A percentile compares a stretch with the other conserved stretches of the same genome.
These are phyloP conservation scores for Suillus placidus DNA, from an alignment of 768 basidiomycete species.

Conservation along the genomic window DNA sequence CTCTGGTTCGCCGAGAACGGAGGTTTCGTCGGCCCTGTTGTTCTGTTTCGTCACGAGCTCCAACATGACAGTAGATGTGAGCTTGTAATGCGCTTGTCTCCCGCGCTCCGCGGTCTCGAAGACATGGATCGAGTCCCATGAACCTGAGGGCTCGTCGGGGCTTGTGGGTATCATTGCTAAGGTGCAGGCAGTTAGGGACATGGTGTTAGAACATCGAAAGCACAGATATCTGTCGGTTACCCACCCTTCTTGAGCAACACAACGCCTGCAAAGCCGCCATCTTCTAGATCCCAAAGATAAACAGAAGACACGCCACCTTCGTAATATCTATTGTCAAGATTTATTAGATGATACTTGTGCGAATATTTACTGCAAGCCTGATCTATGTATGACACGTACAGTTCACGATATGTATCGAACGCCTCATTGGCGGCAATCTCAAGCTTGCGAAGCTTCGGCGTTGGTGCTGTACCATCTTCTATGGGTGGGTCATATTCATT, in stretches of 20 bases:
- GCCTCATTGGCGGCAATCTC: constrained; percentile 95
- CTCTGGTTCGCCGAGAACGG: constrained; percentile 25
- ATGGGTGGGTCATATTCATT: constrained; percentile 93
- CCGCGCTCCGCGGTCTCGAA: constrained; percentile 94
- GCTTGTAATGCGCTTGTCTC: constrained; percentile 92
- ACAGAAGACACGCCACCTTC: constrained; percentile 98
- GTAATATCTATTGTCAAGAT: constrained; percentile 69
- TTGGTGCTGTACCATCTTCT: constrained; percentile 87
- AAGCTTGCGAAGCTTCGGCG: constrained; percentile 81
- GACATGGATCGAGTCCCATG: constrained; percentile 99
- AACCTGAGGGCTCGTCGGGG: constrained; percentile 69
- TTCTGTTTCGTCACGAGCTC: constrained; percentile 68
- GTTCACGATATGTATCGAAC: constrained; percentile 95
- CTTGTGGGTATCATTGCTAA: constrained; percentile 64
- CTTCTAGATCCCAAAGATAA: constrained; percentile 97
- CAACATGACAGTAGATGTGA: constrained; percentile 97
- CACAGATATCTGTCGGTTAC: constrained; percentile 19
- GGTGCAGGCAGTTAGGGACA: constrained; percentile 10
- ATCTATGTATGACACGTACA: constrained; percentile 51
- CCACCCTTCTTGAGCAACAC: constrained; percentile 94
- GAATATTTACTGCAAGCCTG: constrained; percentile 6
- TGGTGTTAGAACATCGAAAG: constrained; percentile 2
- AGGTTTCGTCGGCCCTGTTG: constrained; percentile 32
- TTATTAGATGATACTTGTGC: neutral
- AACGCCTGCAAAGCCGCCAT: constrained; percentile 95